Base-by-base conservation (phyloP, 2,329 filamentous ascomycete species). In the Ophiostoma triangulosporum region DNA sequence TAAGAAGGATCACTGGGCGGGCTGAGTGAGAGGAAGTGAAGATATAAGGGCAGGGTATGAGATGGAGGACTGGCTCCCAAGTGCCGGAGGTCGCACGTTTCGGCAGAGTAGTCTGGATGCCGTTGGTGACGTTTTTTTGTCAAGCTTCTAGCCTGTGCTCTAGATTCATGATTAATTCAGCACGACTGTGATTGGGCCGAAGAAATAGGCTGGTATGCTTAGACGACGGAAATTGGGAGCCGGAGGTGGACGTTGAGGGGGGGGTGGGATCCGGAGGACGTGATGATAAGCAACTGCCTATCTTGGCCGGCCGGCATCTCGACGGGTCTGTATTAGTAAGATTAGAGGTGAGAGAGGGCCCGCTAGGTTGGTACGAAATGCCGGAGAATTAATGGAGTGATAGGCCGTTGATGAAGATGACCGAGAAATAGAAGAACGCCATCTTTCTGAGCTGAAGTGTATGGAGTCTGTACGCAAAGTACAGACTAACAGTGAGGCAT, bases 271-370 rank as follows among this genome's bases (percentile, higher is more conserved):
- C n/a, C n/a, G n/a, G n/a, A n/a, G n/a, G n/a, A 11, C 29, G 29
- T 6, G 29, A 31, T 31, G 29, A 31, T 11, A 31, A 31, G 52
- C 20, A 35, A 45, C 27, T 50, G 33, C 45, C 52, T 49, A 50
- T 53, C 43, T 53, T 27, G 33, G 33, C 51, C 22, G 12, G 43
- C n/a, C 52, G 22, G 36, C 20, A 50, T 45, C 36, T 36, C 22
- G 11, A 31, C 26, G 24, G 40, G 22, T 17, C 43, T 26, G 43
- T 46, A 46, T 27, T 46, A 29, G 24, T 17, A 46, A 17, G 24
- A 12, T n/a, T n/a, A 46, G 24, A 20, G 11, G 17, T 22, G 17
- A 27, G 31, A 15, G 24, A n/a, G 8, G 7, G 35, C 15, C 15
- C 11, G 14, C 12, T 14, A 40, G 36, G 17, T 12, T 22, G 12